Percentiles rank a stretch among this genome's conserved stretches.
phyloP scores from a whole-genome alignment of 192 early-diverging fungal species.

The Globomyces pollinis-pini region DNA sequence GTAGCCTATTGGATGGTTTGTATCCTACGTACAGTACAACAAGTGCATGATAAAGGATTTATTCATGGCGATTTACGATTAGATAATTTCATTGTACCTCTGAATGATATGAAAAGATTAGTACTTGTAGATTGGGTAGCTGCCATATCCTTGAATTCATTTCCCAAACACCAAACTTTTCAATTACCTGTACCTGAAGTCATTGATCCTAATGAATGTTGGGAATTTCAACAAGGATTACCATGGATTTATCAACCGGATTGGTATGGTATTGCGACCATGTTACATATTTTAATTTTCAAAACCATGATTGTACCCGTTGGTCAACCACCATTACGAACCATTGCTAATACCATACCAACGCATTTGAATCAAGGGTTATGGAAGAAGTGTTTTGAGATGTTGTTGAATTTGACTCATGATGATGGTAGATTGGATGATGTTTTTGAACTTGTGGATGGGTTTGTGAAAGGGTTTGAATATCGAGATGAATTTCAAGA shows the following conservation, averaged over 20 bases:
- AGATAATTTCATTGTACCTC: constrained; percentile 40
- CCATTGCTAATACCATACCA: too few species aligned
- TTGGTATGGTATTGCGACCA: constrained; percentile 43
- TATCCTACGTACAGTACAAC: constrained; percentile 32
- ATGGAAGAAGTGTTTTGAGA: too few species aligned
- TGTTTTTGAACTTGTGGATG: too few species aligned
- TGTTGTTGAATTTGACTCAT: too few species aligned
- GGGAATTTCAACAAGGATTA: constrained; percentile 35
- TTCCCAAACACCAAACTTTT: constrained; percentile 21
- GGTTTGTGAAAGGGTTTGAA: too few species aligned
- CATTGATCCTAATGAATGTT: constrained; percentile 23
- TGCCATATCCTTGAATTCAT: constrained; percentile 31
- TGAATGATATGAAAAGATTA: constrained; percentile 8
- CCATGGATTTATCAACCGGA: constrained; percentile 43
- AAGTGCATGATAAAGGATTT: constrained; percentile 35
- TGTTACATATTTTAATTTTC: constrained; percentile 44
- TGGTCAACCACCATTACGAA: too few species aligned
- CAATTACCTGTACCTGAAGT: not conserved
- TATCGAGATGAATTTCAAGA: too few species aligned
- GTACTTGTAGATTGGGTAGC: constrained; percentile 29
- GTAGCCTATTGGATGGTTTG: constrained; percentile 43
- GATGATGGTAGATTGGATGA: too few species aligned
- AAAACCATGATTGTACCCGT: too few species aligned
- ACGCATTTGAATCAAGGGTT: too few species aligned
- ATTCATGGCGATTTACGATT: constrained; percentile 42